Evolutionary conservation across 2,329 filamentous ascomycete genomes (phyloP), one percentile per base, ranked within the genome.

Genomic region (Beauveria sp.): DNA sequence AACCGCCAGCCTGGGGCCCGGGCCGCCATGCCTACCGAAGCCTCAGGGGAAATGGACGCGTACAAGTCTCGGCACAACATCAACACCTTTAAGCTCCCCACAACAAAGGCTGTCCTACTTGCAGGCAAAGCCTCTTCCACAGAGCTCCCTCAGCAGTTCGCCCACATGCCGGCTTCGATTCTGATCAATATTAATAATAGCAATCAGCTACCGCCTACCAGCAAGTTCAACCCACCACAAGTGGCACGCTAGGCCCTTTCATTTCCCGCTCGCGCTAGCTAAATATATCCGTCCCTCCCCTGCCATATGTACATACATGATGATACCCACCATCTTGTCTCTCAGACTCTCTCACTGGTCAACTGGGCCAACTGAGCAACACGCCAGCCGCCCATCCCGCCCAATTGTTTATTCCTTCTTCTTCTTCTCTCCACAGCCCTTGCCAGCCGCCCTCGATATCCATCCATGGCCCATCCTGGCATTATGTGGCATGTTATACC

Each of bases 261-360:
- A 62, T 62, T 62, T 62, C 60, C 60, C 52, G 18, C 38, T 34
- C 31, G 52, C 51, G 52, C 52, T 40, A 20, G 46, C 60, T 62
- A 57, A 62, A 62, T 56, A 62, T 62, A 62, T 62, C 52, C 34
- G 16, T 14, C 51, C 51, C n/a, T 42, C 43, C 51, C 51, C 22
- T 48, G 42, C 31, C 18, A 40, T 34, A 34, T 34, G 31, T 34
- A 34, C 31, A 28, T 8, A 1, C 26, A 12, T 34, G 31, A 34
- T 14, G 31, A 34, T 42, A 28, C 51, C 43, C 51, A 55, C 58
- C 31, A 12, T 43, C 28, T 38, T 46, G 42, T 34, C 16, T 9
- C 40, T 34, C 31, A 14, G 31, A 5, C 31, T 34, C 31, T 34
- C 31, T 34, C 12, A 34, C 12, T 34, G 31, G 31, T 34, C 31